These are phyloP conservation scores for Dillenia suffruticosa DNA, from an alignment of 164 flowering plant genomes.

Conservation along the genomic window DNA sequence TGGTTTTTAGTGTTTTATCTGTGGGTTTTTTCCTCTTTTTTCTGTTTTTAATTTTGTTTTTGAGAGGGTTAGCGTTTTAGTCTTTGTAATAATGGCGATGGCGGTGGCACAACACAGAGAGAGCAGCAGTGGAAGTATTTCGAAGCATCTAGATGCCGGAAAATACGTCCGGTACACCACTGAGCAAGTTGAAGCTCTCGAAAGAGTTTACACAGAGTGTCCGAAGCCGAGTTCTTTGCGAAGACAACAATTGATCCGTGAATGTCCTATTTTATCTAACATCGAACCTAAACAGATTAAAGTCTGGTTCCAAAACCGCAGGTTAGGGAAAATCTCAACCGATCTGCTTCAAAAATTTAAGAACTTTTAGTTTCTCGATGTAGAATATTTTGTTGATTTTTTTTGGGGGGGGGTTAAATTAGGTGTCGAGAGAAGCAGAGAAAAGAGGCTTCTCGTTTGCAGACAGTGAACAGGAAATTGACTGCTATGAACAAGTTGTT, in stretches of 20 bases:
- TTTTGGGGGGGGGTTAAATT: conserved; percentile 12
- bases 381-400: background rate
- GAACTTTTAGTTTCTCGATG: background rate
- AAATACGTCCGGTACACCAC: conserved; percentile 72
- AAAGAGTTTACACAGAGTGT: conserved; percentile 66
- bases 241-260: conserved; percentile 66
- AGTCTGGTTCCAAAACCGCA: conserved; percentile 88
- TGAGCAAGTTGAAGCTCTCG: conserved; percentile 79
- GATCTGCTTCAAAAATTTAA: background rate
- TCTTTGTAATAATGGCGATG: conserved; percentile 59
- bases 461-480: conserved; percentile 71
- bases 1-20: too few species aligned
- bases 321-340: conserved; percentile 22
- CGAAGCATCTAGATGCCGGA: conserved; percentile 51
- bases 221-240: conserved; percentile 78
- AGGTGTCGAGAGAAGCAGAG: conserved; percentile 87
- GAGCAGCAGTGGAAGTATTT: conserved; percentile 51
- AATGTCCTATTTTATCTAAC: conserved; percentile 64
- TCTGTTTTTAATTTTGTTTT: background rate
- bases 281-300: conserved; percentile 84
- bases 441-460: conserved; percentile 68
- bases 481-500: conserved; percentile 78
- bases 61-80: conserved; percentile 1
- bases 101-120: conserved; percentile 58
- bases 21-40: conserved; percentile 3